Evolutionary conservation across 139 green algal species (phyloP), one percentile per base, ranked within the genome.

Genomic region (Dunaliella primolecta): DNA sequence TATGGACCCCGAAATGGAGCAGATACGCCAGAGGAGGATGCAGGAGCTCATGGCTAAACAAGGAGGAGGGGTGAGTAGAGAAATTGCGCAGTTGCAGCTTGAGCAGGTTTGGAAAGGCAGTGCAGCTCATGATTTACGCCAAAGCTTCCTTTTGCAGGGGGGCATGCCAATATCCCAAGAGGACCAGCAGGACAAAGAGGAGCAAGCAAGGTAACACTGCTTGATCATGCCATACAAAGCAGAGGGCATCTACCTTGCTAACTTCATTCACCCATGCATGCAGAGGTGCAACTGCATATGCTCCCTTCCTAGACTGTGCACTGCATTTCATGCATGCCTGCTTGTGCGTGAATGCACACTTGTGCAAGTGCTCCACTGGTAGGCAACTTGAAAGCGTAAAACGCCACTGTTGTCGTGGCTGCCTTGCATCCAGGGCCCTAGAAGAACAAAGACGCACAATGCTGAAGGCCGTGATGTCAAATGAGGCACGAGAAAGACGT

Each of bases 381-480:
- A n/a, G n/a, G n/a, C n/a, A n/a, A n/a, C n/a, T n/a, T n/a, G n/a
- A n/a, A n/a, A n/a, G n/a, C n/a, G n/a, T n/a, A n/a, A n/a, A n/a
- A n/a, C n/a, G n/a, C n/a, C n/a, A n/a, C n/a, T n/a, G n/a, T n/a
- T n/a, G n/a, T n/a, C n/a, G n/a, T n/a, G n/a, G n/a, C n/a, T n/a
- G n/a, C n/a, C n/a, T n/a, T n/a, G n/a, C n/a, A n/a, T 36, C 21
- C 86, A 93, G 91, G 85, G 83, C 82, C 20, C 88, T 90, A 23
- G 95, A 97, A 79, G 95, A 98, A n/a, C 91, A 94, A 88, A 85
- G 96, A 34, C 87, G 90, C 20, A 77, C 84, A 11, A 97, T 97
- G 93, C 88, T 98, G n/a, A 79, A 85, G 15, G 84, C 88, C 11
- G 80, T 98, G n/a, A 90, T 98, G 84, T 90, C 94, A 36, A 88